Evolutionary conservation across 2,329 filamentous ascomycete species (phyloP).

Genomic region (Scleromitrula shiraiana): DNA sequence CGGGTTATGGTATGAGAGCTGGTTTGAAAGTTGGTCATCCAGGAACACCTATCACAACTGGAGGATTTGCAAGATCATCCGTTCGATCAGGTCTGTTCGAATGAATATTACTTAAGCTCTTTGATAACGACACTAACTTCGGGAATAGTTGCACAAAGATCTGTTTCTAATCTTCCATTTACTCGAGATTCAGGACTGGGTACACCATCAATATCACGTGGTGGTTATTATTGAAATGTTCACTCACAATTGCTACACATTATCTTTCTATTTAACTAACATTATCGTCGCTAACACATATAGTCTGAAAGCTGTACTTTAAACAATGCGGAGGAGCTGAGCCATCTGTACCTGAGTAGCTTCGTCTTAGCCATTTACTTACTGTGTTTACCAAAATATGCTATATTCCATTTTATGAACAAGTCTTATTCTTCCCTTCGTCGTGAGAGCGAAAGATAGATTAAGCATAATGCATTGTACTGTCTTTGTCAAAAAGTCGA

Average conservation of each 20-base stretch:
- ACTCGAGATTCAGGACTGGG: conserved; percentile 13
- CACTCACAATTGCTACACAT: background rate
- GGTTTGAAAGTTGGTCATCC: conserved; percentile 30
- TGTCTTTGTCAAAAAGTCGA: too few species aligned
- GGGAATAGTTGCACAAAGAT: conserved; percentile 22
- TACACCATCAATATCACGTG: conserved; percentile 8
- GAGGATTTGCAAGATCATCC: conserved; percentile 14
- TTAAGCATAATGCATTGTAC: too few species aligned
- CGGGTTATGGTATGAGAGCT: conserved; percentile 30
- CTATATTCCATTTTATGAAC: too few species aligned
- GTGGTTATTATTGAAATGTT: conserved; percentile 2
- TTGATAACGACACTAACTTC: background rate
- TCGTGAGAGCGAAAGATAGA: too few species aligned
- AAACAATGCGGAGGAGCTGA: background rate
- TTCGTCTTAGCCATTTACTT: background rate
- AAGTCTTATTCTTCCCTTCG: too few species aligned
- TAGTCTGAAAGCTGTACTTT: background rate
- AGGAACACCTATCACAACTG: conserved; percentile 8
- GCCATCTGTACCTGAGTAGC: background rate
- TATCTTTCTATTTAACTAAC: background rate
- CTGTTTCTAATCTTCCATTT: conserved; percentile 11
- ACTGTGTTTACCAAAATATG: too few species aligned
- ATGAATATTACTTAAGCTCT: background rate
- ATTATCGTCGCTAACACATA: background rate
- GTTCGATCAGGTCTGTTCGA: conserved; percentile 23